Conservation (phyloP, 345 rosid species). For the Rhizophora apiculata region DNA sequence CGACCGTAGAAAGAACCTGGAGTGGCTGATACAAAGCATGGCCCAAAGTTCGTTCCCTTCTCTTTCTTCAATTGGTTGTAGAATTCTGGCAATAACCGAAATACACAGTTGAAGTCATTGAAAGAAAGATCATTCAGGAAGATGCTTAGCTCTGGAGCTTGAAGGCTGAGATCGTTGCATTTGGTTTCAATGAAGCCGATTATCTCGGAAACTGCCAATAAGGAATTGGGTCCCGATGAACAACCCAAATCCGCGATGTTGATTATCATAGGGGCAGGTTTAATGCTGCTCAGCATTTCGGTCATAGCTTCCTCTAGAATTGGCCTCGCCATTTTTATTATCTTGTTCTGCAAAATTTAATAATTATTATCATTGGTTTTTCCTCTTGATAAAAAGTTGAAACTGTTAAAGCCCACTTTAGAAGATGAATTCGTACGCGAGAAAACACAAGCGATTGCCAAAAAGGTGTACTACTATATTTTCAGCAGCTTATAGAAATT, state of each 20-base stretch:
- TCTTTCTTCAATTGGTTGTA: conserved; percentile 36
- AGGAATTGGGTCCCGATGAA: conserved; percentile 67
- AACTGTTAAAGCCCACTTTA: too few species aligned
- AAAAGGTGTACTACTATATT: too few species aligned
- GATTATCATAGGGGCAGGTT: conserved; percentile 29
- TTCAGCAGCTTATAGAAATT: too few species aligned
- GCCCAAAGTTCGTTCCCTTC: conserved; percentile 26
- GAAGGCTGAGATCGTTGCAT: conserved; percentile 25
- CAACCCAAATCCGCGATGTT: conserved; percentile 86
- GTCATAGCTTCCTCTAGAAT: conserved; percentile 49
- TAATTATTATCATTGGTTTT: too few species aligned
- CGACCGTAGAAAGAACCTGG: conserved; percentile 82
- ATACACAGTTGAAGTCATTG: conserved; percentile 68
- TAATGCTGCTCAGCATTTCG: conserved; percentile 22
- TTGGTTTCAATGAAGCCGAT: conserved; percentile 35
- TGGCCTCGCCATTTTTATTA: conserved; percentile 44
- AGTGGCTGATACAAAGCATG: conserved; percentile 45
- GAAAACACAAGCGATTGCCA: too few species aligned
- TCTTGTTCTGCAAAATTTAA: conserved; percentile 58
- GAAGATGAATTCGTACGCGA: too few species aligned
- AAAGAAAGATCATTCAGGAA: conserved; percentile 65
- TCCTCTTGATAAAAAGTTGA: too few species aligned
- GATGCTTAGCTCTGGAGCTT: conserved; percentile 46
- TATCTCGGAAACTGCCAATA: conserved; percentile 43
- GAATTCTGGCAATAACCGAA: conserved; percentile 50